Evolutionary conservation across 2,329 filamentous ascomycete species (phyloP).

Genomic region (Diaporthe vaccinii): DNA sequence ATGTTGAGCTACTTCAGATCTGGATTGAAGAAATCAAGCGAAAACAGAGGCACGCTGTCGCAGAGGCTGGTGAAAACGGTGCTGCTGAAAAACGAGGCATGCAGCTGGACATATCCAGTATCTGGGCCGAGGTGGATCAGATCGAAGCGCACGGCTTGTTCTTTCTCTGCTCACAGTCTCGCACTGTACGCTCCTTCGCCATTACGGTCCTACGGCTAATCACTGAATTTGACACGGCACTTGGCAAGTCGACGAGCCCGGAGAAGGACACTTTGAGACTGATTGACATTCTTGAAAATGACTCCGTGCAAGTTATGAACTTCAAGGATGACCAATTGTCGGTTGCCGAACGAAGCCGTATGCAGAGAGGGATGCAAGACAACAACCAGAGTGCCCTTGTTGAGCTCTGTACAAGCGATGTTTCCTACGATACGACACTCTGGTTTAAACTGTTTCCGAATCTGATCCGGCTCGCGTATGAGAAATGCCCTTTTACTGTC

Average conservation of each 20-base stretch:
- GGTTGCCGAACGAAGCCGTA: constrained; percentile 89
- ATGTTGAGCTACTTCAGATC: constrained; percentile 93
- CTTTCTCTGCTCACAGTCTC: constrained; percentile 96
- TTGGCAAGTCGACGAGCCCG: constrained; percentile 74
- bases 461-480: constrained; percentile 88
- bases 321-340: constrained; percentile 93
- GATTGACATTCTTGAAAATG: constrained; percentile 92
- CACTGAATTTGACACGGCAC: constrained; percentile 90
- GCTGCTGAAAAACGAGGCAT: constrained; percentile 78
- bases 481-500: constrained; percentile 91
- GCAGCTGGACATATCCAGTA: constrained; percentile 86
- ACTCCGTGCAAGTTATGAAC: constrained; percentile 89
- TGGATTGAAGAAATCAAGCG: constrained; percentile 98
- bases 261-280: constrained; percentile 79
- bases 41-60: constrained; percentile 81
- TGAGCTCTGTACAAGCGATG: constrained; percentile 94
- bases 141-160: constrained; percentile 97
- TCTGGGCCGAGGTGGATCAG: constrained; percentile 95
- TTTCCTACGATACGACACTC: constrained; percentile 92
- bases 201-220: constrained; percentile 93
- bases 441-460: constrained; percentile 99
- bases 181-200: constrained; percentile 88
- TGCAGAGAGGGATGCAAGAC: constrained; percentile 90
- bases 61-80: constrained; percentile 74
- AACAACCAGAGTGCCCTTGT: constrained; percentile 88